Conservation (phyloP, 2,329 filamentous ascomycete species). For the Ascocoryne sarcoides region DNA sequence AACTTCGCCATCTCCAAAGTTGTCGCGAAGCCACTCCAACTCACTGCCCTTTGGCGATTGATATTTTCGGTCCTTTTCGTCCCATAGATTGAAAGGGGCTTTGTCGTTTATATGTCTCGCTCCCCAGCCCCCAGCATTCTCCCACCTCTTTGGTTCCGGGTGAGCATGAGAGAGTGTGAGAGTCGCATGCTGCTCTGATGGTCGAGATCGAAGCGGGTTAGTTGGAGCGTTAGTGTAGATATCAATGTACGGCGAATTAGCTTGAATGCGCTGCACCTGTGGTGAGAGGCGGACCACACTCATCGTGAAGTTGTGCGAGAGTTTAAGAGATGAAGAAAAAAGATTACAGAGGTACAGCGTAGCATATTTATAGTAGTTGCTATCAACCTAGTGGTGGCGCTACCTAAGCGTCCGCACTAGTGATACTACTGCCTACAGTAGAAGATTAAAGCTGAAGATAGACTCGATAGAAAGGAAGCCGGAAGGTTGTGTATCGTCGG, state of each 20-base stretch:
- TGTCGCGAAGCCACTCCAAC: conserved; percentile 30
- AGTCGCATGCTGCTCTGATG: conserved; percentile 9
- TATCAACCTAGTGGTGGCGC: background rate
- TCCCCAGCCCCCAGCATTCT: conserved; percentile 10
- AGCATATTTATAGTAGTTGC: conserved; percentile 2
- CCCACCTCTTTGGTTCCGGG: conserved; percentile 13
- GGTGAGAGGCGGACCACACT: conserved; percentile 10
- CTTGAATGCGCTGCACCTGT: conserved; percentile 12
- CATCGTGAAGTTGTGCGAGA: conserved; percentile 7
- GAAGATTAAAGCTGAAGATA: background rate
- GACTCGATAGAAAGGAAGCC: background rate
- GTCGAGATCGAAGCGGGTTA: conserved; percentile 8
- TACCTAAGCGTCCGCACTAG: conserved; percentile 6
- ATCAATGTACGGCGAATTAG: conserved; percentile 10
- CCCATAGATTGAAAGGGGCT: conserved; percentile 14
- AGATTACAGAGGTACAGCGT: conserved; percentile 4
- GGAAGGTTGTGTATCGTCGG: conserved; percentile 6
- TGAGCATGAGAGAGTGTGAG: conserved; percentile 10
- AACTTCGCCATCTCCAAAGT: conserved; percentile 34
- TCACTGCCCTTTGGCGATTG: conserved; percentile 7
- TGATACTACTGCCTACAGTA: conserved; percentile 3
- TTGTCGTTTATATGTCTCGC: conserved; percentile 14
- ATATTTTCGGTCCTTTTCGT: conserved; percentile 7
- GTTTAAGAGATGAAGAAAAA: conserved; percentile 1
- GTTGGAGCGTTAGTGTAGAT: conserved; percentile 12